A percentile compares a stretch with the other conserved stretches of the same genome.
Evolutionary conservation across 208 protist species (phyloP).

Genomic region (Trypanosoma melophagium): DNA sequence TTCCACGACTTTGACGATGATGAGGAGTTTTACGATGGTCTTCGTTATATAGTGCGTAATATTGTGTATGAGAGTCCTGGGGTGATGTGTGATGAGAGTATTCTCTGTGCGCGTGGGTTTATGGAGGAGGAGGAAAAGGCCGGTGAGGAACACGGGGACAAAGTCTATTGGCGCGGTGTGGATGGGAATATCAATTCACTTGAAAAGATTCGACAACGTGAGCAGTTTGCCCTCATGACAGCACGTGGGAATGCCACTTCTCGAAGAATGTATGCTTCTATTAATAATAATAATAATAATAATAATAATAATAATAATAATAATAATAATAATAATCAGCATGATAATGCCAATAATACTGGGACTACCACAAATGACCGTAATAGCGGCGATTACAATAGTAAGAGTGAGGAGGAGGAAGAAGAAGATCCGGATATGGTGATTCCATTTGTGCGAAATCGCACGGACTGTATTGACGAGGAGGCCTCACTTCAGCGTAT

Average conservation of each 20-base stretch:
- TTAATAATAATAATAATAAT: neutral
- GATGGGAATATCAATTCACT: constrained; percentile 61
- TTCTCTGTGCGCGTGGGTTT: constrained; percentile 38
- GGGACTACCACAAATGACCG: too few species aligned
- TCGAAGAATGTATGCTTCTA: neutral
- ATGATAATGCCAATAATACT: too few species aligned
- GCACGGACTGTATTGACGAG: constrained; percentile 9
- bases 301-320: constrained; percentile 5
- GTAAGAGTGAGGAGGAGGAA: constrained; percentile 6
- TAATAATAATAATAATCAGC: too few species aligned
- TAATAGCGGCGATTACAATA: constrained; percentile 13
- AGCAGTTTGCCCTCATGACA: constrained; percentile 30
- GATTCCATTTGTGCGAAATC: constrained; percentile 39
- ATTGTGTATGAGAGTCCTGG: constrained; percentile 69
- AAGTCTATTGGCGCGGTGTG: constrained; percentile 36
- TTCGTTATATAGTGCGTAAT: constrained; percentile 52
- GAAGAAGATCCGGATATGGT: constrained; percentile 18
- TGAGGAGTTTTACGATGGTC: constrained; percentile 60
- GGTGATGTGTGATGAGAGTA: constrained; percentile 55
- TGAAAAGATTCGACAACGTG: constrained; percentile 48
- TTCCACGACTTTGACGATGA: constrained; percentile 58
- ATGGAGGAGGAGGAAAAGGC: constrained; percentile 26
- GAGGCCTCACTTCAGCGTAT: constrained; percentile 18
- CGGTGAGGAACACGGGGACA: constrained; percentile 20
- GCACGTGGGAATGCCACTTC: constrained; percentile 21